These are phyloP conservation scores for Typha latifolia DNA, from an alignment of 176 grass and related monocot genomes.

Conservation along the genomic window DNA sequence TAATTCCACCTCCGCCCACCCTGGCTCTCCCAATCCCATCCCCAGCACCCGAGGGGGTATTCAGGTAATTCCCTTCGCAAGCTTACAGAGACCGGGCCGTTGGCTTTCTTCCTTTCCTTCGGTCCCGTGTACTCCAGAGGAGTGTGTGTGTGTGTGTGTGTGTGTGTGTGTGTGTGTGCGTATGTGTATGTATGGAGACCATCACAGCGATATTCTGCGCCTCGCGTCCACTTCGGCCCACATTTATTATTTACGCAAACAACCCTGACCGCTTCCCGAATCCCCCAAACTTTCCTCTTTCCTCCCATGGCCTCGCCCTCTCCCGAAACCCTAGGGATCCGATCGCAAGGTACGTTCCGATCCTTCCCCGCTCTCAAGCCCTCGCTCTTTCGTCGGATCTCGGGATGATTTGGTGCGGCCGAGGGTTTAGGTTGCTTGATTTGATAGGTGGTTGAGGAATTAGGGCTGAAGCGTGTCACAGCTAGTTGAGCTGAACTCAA, in stretches of 20 bases:
- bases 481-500: slow-evolving; percentile 6
- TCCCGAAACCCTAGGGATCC: slow-evolving; percentile 35
- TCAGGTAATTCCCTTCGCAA: slow-evolving; percentile 9
- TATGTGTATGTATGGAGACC: slow-evolving; percentile 3
- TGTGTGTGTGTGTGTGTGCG: neutral
- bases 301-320: neutral
- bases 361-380: neutral
- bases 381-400: slow-evolving; percentile 5
- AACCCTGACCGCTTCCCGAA: slow-evolving; percentile 25
- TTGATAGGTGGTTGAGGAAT: neutral
- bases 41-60: neutral
- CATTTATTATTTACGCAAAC: slow-evolving; percentile 13
- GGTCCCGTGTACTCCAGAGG: neutral
- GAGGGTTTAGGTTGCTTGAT: too few relatives aligned
- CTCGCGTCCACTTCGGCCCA: neutral
- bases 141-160: neutral
- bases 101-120: slow-evolving; percentile 16
- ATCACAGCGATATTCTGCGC: slow-evolving; percentile 11
- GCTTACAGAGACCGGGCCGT: neutral
- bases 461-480: neutral
- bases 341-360: neutral
- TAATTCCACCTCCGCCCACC: neutral
- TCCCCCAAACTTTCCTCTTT: neutral
- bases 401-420: neutral
- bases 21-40: neutral